Evolutionary conservation across 2,329 filamentous ascomycete species (phyloP), one percentile per base, ranked within the genome.

Genomic region (Fusarium napiforme): DNA sequence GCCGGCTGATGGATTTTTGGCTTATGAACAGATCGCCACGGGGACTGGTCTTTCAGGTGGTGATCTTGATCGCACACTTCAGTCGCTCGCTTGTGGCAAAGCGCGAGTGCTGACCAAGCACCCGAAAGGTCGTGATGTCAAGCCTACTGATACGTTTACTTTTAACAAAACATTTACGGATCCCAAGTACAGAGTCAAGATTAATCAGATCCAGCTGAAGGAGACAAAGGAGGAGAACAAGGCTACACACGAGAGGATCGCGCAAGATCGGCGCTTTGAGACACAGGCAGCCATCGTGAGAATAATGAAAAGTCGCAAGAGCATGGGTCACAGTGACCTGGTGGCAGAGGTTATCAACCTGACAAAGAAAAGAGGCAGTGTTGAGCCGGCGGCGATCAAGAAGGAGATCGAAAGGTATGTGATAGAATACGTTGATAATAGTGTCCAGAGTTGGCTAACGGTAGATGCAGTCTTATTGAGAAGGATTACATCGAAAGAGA

Each of bases 131-230:
- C 90, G 92, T 61, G 95, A 99, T 1, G 91, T 99, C 74, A 88
- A 89, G 66, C 79, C 86, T 2, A 93, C 89, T 0, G 97, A 99
- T 83, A 93, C 91, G 0, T 99, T 99, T 78, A 90, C 90, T 0
- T 91, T 97, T 78, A 98, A 98, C 84, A 83, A 87, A 49, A 81
- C 81, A 21, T 99, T 99, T 82, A 85, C 85, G 5, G 93, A 98
- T 79, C 88, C 91, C 26, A 97, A 96, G 82, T 93, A 93, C 82
- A 91, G 95, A 64, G 92, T 99, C 84, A 99, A 99, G 86, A 98
- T 99, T 86, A 99, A 98, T 84, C 96, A 98, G 83, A 96, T 99
- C 76, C 96, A 99, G 83, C 89, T 98, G 57, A 97, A 96, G 83
- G 96, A 99, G 84, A 98, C 96, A 2, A 93, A 93, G 78, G 93